Conservation (phyloP, 345 rosid genomes). For the Rhodomyrtus tomentosa region DNA sequence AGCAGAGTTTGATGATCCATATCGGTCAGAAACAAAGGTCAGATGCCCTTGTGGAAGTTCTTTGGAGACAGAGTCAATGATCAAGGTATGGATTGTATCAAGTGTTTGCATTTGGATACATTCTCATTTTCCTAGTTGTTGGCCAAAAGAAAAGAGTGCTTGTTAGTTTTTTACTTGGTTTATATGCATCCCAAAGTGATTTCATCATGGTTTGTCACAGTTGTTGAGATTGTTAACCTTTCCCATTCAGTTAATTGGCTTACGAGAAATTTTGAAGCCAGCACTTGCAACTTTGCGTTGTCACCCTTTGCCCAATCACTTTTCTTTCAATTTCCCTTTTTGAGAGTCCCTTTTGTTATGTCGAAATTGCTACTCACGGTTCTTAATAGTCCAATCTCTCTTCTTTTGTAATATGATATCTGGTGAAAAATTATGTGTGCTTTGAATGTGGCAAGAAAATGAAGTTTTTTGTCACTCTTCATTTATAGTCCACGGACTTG, state of each 20-base stretch:
- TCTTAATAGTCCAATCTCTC: neutral
- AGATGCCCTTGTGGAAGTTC: slow-evolving; percentile 90
- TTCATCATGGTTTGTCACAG: neutral
- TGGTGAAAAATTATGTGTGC: neutral
- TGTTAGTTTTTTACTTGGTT: neutral
- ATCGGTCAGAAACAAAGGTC: slow-evolving; percentile 48
- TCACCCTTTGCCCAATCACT: neutral
- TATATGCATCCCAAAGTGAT: neutral
- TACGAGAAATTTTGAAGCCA: neutral
- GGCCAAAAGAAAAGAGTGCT: neutral
- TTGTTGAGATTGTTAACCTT: neutral
- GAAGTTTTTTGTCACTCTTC: neutral
- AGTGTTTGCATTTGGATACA: neutral
- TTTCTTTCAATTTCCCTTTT: neutral
- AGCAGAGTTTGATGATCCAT: slow-evolving; percentile 51
- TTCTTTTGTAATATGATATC: neutral
- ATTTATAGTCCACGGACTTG: neutral
- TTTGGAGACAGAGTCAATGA: slow-evolving; percentile 59
- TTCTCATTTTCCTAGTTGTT: neutral
- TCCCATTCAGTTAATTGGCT: neutral
- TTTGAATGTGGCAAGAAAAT: neutral
- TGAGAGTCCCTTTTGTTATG: neutral
- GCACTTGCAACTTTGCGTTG: neutral
- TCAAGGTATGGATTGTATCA: slow-evolving; percentile 33
- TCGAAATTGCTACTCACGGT: neutral